Conservation (phyloP, 176 grass and related monocot species). For the Eragrostis curvula region DNA sequence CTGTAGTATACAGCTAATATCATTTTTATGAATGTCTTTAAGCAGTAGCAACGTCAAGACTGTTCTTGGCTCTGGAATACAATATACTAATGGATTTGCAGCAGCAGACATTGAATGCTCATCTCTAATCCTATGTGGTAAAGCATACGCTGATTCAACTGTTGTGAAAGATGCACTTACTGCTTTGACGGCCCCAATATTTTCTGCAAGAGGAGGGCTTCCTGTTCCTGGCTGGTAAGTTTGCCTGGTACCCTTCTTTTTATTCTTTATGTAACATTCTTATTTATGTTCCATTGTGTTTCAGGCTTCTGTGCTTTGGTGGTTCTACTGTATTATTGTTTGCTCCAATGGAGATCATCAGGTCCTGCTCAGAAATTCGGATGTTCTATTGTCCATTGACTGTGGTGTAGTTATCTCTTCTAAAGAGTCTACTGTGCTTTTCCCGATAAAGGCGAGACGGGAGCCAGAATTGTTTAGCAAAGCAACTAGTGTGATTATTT, state of each 20-base stretch:
- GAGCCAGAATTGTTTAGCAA: constrained; percentile 47
- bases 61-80: constrained; percentile 59
- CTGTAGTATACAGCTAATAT: constrained; percentile 4
- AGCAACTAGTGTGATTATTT: constrained; percentile 54
- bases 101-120: constrained; percentile 75
- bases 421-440: constrained; percentile 60
- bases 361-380: constrained; percentile 49
- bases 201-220: constrained; percentile 79
- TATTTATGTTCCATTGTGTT: constrained; percentile 38
- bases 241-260: not conserved
- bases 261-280: constrained; percentile 2
- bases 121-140: constrained; percentile 86
- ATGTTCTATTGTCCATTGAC: constrained; percentile 58
- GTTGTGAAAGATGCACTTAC: constrained; percentile 69
- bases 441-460: constrained; percentile 46
- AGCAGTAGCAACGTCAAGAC: constrained; percentile 72
- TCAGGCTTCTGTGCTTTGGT: constrained; percentile 63
- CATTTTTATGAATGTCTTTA: constrained; percentile 30
- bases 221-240: constrained; percentile 72
- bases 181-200: constrained; percentile 77
- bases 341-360: constrained; percentile 67
- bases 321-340: constrained; percentile 66
- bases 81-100: constrained; percentile 69
- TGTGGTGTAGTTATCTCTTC: constrained; percentile 63
- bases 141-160: constrained; percentile 69